Base-by-base conservation (phyloP, 495 filamentous ascomycete genomes). In the Chaetomium cochliodes region DNA sequence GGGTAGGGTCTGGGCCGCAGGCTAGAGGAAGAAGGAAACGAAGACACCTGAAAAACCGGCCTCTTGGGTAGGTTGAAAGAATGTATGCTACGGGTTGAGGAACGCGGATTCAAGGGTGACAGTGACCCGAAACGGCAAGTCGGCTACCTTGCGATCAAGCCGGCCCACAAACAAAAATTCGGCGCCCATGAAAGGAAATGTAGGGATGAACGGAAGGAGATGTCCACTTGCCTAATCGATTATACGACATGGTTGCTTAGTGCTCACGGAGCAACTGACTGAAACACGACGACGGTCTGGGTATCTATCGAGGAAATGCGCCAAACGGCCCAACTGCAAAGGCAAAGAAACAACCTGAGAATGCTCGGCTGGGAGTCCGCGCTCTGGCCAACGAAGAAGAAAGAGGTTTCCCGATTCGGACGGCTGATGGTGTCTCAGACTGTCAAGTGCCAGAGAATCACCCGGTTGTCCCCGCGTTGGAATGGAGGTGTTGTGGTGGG, bases 211-310 rank as follows among this genome's bases (percentile, higher is more conserved):
- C 11, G 33, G 68, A 67, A 55, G 65, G 59, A 64, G 68, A 56
- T 22, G 57, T 47, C 49, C 64, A 86, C 87, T 79, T 79, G 87
- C 88, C 85, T 82, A 90, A 76, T 61, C 87, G 86, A 82, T 90
- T 89, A 79, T 90, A 90, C 73, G 87, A 83, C 82, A 84, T 84
- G 78, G 73, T 79, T 72, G 67, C 60, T 47, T 18, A 44, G 51
- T 42, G 53, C n/a, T 56, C 46, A 55, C 61, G 39, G 39, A 33
- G 13, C 11, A 54, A 67, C 61, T 50, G 47, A 50, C 33, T 58
- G 64, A 57, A 44, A 70, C 65, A 58, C 62, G 33, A 30, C 52
- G 37, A 33, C 23, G 57, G 58, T 39, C 52, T 25, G 49, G 26
- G 52, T 49, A 58, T 57, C 52, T 58, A 41, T 55, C 39, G 41